A percentile compares a stretch with the other conserved stretches of the same genome.
Conservation (phyloP, 805 yeast genomes). For the Cyberlindnera americana region DNA sequence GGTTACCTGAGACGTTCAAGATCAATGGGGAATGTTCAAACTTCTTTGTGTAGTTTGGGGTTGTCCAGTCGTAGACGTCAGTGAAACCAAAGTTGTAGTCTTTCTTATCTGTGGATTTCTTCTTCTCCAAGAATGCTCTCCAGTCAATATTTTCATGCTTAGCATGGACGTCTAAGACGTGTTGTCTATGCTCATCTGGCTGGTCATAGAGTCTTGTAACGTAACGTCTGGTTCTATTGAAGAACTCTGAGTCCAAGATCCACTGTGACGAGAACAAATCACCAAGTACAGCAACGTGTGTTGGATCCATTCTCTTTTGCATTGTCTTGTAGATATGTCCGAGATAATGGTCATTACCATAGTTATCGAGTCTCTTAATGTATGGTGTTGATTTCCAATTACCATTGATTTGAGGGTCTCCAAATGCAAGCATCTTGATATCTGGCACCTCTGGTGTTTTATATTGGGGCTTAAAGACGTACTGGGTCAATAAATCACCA, state of each 20-base stretch:
- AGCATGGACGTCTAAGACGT: conserved; percentile 43
- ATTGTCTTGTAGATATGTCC: conserved; percentile 77
- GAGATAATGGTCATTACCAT: conserved; percentile 84
- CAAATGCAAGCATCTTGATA: conserved; percentile 75
- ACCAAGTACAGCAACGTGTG: conserved; percentile 86
- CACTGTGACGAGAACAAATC: conserved; percentile 93
- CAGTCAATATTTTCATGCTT: conserved; percentile 56
- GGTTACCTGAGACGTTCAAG: conserved; percentile 89
- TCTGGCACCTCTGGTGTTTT: conserved; percentile 28
- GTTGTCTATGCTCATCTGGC: conserved; percentile 46
- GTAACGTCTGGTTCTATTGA: conserved; percentile 70
- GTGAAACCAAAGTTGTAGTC: conserved; percentile 48
- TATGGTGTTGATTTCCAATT: conserved; percentile 68
- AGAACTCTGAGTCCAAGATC: conserved; percentile 86
- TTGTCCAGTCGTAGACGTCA: conserved; percentile 67
- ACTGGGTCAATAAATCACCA: conserved; percentile 24
- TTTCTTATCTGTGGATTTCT: conserved; percentile 27
- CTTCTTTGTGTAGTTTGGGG: conserved; percentile 28
- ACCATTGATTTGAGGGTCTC: conserved; percentile 97
- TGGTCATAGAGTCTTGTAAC: conserved; percentile 66
- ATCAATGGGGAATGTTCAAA: conserved; percentile 57
- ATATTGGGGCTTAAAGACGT: conserved; percentile 26
- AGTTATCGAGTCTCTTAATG: conserved; percentile 74
- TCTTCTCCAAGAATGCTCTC: conserved; percentile 39
- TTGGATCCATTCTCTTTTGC: conserved; percentile 62